Evolutionary conservation across 1,139 yeast genomes (phyloP).

Genomic region (Blastobotrys ciferrii): DNA sequence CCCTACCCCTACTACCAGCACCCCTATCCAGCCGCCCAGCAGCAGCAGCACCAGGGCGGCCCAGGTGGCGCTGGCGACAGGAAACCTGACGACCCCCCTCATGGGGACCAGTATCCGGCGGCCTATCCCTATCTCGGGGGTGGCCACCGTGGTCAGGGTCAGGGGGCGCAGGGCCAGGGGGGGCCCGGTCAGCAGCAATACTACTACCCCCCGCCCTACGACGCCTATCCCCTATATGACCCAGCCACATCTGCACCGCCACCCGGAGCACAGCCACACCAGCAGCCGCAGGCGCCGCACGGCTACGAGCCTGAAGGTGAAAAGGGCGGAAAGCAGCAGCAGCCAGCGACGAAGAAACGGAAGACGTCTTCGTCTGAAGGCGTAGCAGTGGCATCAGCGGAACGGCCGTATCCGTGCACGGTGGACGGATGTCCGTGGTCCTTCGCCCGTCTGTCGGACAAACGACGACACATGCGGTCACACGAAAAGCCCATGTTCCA

Average conservation of each 20-base stretch:
- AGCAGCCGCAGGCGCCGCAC: constrained; percentile 14
- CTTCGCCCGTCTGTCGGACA: constrained; percentile 63
- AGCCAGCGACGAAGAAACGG: constrained; percentile 12
- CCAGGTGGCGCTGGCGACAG: constrained; percentile 10
- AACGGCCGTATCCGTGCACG: constrained; percentile 52
- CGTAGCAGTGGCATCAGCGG: constrained; percentile 25
- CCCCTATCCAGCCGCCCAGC: constrained; percentile 4
- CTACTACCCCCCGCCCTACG: constrained; percentile 2
- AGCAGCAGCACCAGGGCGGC: no score
- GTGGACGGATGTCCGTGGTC: constrained; percentile 62
- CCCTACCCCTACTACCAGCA: not conserved
- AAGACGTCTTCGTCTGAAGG: constrained; percentile 16
- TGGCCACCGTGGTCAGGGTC: no score
- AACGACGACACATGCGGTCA: constrained; percentile 61
- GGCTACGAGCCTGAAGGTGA: constrained; percentile 13
- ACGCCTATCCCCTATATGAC: constrained; percentile 5
- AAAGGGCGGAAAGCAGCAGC: constrained; percentile 1
- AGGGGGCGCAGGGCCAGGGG: no score
- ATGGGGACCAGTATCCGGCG: not conserved
- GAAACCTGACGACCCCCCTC: constrained; percentile 1
- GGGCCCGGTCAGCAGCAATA: not conserved
- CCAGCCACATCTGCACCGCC: constrained; percentile 10
- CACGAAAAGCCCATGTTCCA: constrained; percentile 63
- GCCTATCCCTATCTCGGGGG: not conserved
- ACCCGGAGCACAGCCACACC: constrained; percentile 10